Percentiles rank a stretch among this genome's conserved stretches.
Evolutionary conservation across 352 stramenopile species (phyloP).

Genomic region (Salisapilia sapeloensis): DNA sequence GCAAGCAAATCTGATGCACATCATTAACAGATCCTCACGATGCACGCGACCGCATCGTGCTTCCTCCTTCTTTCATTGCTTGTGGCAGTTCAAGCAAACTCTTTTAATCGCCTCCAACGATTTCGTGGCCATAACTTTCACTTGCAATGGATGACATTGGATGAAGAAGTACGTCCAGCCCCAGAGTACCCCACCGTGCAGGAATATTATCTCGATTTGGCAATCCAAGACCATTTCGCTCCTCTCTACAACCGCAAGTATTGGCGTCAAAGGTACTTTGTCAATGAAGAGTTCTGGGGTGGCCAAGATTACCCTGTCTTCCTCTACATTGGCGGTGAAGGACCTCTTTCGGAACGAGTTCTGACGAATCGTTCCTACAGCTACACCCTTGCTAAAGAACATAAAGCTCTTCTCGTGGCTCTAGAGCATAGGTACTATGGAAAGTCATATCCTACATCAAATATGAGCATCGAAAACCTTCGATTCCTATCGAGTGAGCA

Average conservation of each 20-base stretch:
- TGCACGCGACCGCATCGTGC: no score
- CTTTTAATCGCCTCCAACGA: constrained; percentile 29
- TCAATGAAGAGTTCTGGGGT: constrained; percentile 80
- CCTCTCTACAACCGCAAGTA: constrained; percentile 32
- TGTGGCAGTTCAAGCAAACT: constrained; percentile 5
- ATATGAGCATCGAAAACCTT: constrained; percentile 71
- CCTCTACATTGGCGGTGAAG: constrained; percentile 77
- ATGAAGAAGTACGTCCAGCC: constrained; percentile 7
- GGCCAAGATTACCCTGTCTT: constrained; percentile 68
- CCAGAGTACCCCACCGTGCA: constrained; percentile 13
- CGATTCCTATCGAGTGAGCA: constrained; percentile 79
- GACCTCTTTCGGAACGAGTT: constrained; percentile 27
- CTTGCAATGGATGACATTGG: constrained; percentile 28
- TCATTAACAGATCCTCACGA: no score
- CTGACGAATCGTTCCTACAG: constrained; percentile 67
- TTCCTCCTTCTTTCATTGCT: no score
- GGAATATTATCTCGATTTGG: constrained; percentile 38
- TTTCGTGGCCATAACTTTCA: constrained; percentile 58
- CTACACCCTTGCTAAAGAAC: constrained; percentile 54
- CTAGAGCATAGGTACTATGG: constrained; percentile 95
- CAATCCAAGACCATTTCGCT: constrained; percentile 55
- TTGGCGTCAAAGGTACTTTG: constrained; percentile 82
- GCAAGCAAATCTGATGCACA: no score
- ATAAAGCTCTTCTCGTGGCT: constrained; percentile 66
- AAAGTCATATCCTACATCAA: constrained; percentile 72